These are phyloP conservation scores for Penicillium dipodomyicola DNA, from an alignment of 495 filamentous ascomycete genomes.

Conservation along the genomic window DNA sequence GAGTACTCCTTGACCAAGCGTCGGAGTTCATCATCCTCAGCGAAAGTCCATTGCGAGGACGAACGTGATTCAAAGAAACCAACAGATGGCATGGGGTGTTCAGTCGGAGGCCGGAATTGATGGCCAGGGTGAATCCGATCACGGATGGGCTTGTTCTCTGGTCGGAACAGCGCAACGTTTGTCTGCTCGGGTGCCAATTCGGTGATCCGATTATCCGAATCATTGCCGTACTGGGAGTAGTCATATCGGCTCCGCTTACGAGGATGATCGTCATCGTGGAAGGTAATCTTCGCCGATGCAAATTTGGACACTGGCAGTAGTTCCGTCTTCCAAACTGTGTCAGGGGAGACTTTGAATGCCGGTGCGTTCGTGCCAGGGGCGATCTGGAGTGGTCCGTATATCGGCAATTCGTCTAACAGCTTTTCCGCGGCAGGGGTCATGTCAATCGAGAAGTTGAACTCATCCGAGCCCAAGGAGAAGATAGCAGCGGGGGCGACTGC, in stretches of 20 bases:
- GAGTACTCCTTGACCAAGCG: conserved; percentile 83
- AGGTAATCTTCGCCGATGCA: conserved; percentile 72
- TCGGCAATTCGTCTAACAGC: conserved; percentile 78
- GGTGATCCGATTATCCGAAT: conserved; percentile 51
- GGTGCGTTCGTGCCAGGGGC: conserved; percentile 55
- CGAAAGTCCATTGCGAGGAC: conserved; percentile 85
- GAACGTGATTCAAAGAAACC: conserved; percentile 82
- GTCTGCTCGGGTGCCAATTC: conserved; percentile 66
- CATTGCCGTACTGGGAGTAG: conserved; percentile 65
- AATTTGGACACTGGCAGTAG: conserved; percentile 86
- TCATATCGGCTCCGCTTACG: conserved; percentile 76
- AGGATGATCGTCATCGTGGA: conserved; percentile 62
- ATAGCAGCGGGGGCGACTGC: conserved; percentile 65
- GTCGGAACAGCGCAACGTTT: conserved; percentile 81
- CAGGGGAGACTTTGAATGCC: conserved; percentile 56
- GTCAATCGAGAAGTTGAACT: conserved; percentile 75
- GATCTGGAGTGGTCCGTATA: conserved; percentile 66
- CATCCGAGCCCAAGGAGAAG: conserved; percentile 76
- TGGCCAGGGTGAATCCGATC: conserved; percentile 91
- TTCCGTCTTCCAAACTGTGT: conserved; percentile 69
- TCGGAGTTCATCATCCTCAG: conserved; percentile 87
- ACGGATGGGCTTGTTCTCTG: conserved; percentile 84
- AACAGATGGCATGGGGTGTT: conserved; percentile 82
- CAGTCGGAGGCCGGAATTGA: conserved; percentile 87
- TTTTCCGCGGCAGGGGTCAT: conserved; percentile 74